Evolutionary conservation across 371 early-diverging fungal genomes (phyloP), one percentile per base, ranked within the genome.

Genomic region (Mortierella sp.): DNA sequence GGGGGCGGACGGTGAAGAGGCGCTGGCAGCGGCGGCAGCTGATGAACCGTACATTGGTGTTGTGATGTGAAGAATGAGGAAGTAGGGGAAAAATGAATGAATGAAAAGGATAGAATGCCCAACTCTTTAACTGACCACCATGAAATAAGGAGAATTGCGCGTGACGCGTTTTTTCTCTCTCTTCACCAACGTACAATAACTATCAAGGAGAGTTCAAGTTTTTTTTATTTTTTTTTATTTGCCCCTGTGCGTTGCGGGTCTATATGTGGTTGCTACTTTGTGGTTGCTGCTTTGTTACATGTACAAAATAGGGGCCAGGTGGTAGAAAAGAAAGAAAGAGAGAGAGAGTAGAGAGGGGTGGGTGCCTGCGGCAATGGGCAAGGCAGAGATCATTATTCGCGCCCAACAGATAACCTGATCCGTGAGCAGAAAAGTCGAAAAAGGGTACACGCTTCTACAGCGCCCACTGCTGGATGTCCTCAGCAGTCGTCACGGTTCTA

Each of bases 401-500:
- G 68, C 24, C 24, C 42, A 34, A 24, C 21, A 34, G 38, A 63
- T 28, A 48, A 52, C 34, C 52, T 44, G 50, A 24, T 31, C 28
- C 52, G 8, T 14, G 68, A 65, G 10, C 38, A 38, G 38, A 24
- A 50, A 38, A 24, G 9, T 10, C 34, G 7, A 45, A 75, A 63
- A 75, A 63, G 11, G 24, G 42, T 21, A 28, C 28, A 60, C 21
- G 73, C 42, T 52, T 72, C 71, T 82, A 78, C 76, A 82, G 78
- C 26, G 82, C 68, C 87, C 87, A 86, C 38, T 82, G 82, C 11
- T 82, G 80, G 70, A 80, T 82, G 54, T 86, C 87, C 26, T 82
- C 82, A 50, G 76, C 82, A 28, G 87, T 80, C 68, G 87, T 86
- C 52, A 86, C 87, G 7, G 80, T 82, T 65, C 84, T 84, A 83